Percentiles rank a stretch among this genome's conserved stretches.
phyloP scores from a whole-genome alignment of 2,329 filamentous ascomycete species.

The Teratosphaeria destructans region DNA sequence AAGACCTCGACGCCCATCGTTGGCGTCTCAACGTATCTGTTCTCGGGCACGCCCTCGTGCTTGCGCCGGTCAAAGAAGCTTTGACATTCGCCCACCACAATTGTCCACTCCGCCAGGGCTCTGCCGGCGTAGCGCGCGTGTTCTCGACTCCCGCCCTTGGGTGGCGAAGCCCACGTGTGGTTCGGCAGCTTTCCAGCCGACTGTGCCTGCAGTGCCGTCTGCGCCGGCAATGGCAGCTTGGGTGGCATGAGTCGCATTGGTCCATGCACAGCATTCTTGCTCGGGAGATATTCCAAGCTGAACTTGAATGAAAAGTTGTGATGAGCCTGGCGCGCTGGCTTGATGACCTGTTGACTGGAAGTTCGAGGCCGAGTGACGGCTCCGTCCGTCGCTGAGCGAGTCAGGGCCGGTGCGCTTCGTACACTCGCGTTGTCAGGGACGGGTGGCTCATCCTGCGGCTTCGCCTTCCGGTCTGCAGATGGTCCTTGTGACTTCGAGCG shows the following conservation, averaged over 20 bases:
- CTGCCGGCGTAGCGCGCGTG: conserved; percentile 55
- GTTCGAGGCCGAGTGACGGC: not conserved
- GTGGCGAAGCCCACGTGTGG: conserved; percentile 17
- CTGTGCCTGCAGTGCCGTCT: conserved; percentile 47
- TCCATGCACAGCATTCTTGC: conserved; percentile 44
- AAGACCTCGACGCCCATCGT: conserved; percentile 55
- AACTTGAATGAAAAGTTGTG: conserved; percentile 63
- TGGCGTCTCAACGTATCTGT: conserved; percentile 61
- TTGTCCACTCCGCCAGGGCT: conserved; percentile 67
- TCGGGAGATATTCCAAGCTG: conserved; percentile 56
- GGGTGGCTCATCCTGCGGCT: not conserved
- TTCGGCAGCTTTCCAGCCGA: conserved; percentile 3
- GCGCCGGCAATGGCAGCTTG: conserved; percentile 59
- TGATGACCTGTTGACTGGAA: conserved; percentile 1
- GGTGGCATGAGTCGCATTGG: conserved; percentile 56
- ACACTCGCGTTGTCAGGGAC: not conserved
- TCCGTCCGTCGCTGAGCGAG: conserved; percentile 4
- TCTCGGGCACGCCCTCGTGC: conserved; percentile 58
- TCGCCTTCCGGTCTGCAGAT: not conserved
- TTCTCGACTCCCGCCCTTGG: conserved; percentile 27
- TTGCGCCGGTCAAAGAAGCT: conserved; percentile 68
- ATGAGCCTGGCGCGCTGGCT: conserved; percentile 23
- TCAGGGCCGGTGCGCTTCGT: not conserved
- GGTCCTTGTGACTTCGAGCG: conserved; percentile 15
- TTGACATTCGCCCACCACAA: conserved; percentile 68